These are phyloP conservation scores for Neoboletus brunneissimus DNA, from an alignment of 768 basidiomycete species.

Conservation along the genomic window DNA sequence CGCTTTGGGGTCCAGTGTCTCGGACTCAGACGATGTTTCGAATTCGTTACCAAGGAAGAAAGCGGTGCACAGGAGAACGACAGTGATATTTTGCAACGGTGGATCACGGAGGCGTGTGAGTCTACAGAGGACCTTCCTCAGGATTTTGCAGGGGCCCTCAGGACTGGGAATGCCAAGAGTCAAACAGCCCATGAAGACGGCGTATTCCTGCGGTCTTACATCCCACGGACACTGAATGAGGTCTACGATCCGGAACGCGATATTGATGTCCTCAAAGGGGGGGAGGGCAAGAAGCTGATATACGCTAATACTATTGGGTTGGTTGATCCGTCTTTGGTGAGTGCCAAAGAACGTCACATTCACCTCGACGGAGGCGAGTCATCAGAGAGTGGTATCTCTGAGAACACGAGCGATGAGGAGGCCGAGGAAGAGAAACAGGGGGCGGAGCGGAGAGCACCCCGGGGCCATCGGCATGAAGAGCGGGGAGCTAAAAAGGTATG, in stretches of 20 bases:
- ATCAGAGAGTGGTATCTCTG: constrained; percentile 24
- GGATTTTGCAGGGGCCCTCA: constrained; percentile 6
- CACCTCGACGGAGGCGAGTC: constrained; percentile 19
- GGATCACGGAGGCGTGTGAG: constrained; percentile 44
- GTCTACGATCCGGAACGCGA: constrained; percentile 95
- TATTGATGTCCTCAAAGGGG: constrained; percentile 67
- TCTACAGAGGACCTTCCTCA: constrained; percentile 15
- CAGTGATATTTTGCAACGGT: constrained; percentile 38
- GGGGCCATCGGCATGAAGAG: constrained; percentile 93
- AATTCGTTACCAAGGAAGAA: constrained; percentile 67
- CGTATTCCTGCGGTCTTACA: constrained; percentile 88
- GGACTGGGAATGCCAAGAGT: constrained; percentile 14
- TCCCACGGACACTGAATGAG: constrained; percentile 88
- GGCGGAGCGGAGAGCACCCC: constrained; percentile 52
- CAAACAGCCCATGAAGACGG: constrained; percentile 69
- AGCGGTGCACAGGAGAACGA: constrained; percentile 28
- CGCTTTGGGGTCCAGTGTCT: constrained; percentile 71
- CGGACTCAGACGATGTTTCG: constrained; percentile 80
- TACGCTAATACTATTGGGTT: constrained; percentile 87
- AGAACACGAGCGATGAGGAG: constrained; percentile 33
- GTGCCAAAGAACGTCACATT: constrained; percentile 11
- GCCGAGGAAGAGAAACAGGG: constrained; percentile 37
- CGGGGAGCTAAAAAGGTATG: constrained; percentile 83
- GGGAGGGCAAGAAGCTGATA: constrained; percentile 72
- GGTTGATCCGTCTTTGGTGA: constrained; percentile 39